Percentiles rank a stretch among this genome's conserved stretches.
phyloP scores from a whole-genome alignment of 1,284 basidiomycete species.

The Irpex sp. region DNA sequence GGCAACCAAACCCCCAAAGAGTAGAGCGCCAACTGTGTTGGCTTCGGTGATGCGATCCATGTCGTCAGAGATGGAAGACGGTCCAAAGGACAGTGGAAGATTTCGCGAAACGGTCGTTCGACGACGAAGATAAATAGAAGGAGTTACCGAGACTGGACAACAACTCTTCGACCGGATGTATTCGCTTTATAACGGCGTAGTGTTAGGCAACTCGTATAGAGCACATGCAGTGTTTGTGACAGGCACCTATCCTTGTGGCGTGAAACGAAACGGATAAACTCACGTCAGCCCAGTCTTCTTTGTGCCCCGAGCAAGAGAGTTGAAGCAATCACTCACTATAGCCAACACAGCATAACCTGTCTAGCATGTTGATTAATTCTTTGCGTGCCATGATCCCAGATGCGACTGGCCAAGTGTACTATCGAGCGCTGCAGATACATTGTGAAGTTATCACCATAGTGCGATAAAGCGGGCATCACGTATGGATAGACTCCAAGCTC shows the following conservation, averaged over 20 bases:
- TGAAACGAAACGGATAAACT: background rate
- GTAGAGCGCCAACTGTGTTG: constrained; percentile 3
- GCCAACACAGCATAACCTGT: background rate
- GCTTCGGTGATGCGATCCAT: background rate
- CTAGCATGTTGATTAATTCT: too few relatives aligned
- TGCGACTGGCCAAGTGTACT: too few relatives aligned
- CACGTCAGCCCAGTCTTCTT: background rate
- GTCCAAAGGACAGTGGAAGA: background rate
- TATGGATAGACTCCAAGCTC: too few relatives aligned
- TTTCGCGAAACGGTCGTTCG: background rate
- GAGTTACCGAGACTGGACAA: too few relatives aligned
- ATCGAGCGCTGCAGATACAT: too few relatives aligned
- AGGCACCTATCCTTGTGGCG: background rate
- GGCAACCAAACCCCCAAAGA: constrained; percentile 4
- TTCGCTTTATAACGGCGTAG: background rate
- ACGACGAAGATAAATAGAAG: too few relatives aligned
- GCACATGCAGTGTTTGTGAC: background rate
- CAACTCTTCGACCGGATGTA: background rate
- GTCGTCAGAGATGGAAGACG: background rate
- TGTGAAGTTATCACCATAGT: too few relatives aligned
- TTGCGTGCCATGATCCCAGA: too few relatives aligned
- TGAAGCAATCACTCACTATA: background rate
- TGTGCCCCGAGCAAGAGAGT: background rate
- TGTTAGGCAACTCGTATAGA: background rate
- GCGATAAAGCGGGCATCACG: too few relatives aligned